phyloP scores from a whole-genome alignment of 2,329 filamentous ascomycete species.

The Mycosphaerella sp. region DNA sequence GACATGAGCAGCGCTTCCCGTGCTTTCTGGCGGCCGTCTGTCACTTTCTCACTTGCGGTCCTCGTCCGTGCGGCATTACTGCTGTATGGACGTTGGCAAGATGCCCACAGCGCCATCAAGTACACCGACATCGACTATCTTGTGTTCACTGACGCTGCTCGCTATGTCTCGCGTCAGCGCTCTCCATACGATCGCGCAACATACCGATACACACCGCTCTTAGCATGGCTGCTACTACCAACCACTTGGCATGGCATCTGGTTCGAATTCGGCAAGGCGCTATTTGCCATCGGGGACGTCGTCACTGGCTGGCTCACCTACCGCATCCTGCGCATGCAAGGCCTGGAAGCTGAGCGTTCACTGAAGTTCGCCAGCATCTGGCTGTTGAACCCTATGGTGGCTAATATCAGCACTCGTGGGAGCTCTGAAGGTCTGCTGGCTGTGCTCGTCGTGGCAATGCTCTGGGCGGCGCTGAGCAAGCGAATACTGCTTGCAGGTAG shows the following conservation, averaged over 20 bases:
- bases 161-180: constrained; percentile 59
- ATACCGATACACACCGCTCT: constrained; percentile 90
- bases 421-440: constrained; percentile 88
- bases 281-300: constrained; percentile 80
- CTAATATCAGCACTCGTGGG: constrained; percentile 88
- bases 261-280: constrained; percentile 79
- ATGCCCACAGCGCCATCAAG: constrained; percentile 84
- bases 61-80: constrained; percentile 67
- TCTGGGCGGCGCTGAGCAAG: constrained; percentile 71
- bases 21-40: constrained; percentile 24
- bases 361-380: constrained; percentile 78
- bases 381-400: constrained; percentile 97
- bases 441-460: constrained; percentile 70
- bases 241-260: constrained; percentile 58
- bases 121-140: constrained; percentile 99
- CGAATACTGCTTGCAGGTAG: constrained; percentile 61
- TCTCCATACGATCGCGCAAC: constrained; percentile 87
- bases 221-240: constrained; percentile 85
- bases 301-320: constrained; percentile 74
- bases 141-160: constrained; percentile 93
- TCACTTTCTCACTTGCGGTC: constrained; percentile 43
- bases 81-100: constrained; percentile 86
- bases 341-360: constrained; percentile 46
- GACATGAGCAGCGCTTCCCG: neutral
- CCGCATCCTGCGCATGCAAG: constrained; percentile 47